Evolutionary conservation across 192 early-diverging fungal genomes (phyloP).

Genomic region (Dissophora globulifera): DNA sequence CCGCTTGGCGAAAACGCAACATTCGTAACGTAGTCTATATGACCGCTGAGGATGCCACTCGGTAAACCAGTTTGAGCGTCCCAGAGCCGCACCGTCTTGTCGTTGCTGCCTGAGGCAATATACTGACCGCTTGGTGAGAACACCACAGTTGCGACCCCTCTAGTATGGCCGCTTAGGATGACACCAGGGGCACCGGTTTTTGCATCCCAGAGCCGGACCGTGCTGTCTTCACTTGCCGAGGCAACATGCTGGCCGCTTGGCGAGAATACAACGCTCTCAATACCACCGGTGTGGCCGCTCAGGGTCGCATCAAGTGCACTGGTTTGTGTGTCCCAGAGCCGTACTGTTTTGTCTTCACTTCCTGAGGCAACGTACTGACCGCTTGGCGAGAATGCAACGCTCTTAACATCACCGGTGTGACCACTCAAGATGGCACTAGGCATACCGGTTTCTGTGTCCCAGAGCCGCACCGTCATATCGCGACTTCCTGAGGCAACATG

Average conservation of each 20-base stretch:
- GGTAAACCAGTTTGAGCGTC: neutral
- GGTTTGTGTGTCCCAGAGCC: constrained; percentile 5
- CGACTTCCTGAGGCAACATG: neutral
- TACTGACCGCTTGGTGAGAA: constrained; percentile 7
- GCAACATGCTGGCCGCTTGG: neutral
- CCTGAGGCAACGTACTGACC: neutral
- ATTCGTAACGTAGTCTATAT: neutral
- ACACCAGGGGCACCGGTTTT: neutral
- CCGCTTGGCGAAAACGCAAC: constrained; percentile 2
- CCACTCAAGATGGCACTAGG: neutral
- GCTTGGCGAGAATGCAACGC: constrained; percentile 1
- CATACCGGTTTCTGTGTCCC: neutral
- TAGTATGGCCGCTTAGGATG: neutral
- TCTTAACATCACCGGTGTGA: neutral
- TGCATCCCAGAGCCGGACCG: constrained; percentile 10
- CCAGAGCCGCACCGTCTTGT: constrained; percentile 16
- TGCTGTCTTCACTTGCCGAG: constrained; percentile 2
- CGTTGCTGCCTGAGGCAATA: neutral
- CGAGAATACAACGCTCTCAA: constrained; percentile 1
- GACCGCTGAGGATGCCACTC: neutral
- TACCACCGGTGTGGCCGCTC: neutral
- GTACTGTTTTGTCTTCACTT: constrained; percentile 1
- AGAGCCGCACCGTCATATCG: neutral
- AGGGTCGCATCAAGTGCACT: neutral
- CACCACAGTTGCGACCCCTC: neutral